Evolutionary conservation across 1,139 yeast genomes (phyloP), one percentile per base, ranked within the genome.

Genomic region (Debaryomyces sp.): DNA sequence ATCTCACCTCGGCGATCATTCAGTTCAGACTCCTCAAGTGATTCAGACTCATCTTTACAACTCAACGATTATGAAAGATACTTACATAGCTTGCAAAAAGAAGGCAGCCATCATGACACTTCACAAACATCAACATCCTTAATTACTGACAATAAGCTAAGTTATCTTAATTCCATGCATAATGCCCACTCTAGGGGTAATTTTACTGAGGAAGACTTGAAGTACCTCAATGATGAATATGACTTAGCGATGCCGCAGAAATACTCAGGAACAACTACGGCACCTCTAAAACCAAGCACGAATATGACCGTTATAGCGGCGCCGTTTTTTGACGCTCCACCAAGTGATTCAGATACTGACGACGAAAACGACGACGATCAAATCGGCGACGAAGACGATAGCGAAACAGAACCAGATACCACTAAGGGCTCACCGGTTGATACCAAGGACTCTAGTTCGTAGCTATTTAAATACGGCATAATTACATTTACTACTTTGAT

Each of bases 251-350:
- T 49, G 50, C 27, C 47, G 6, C 43, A 18, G 17, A 23, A 30
- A 10, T 17, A 12, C 18, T 5, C 36, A 7, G 13, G 43, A 3
- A 36, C 44, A 39, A 43, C 15, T 44, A 41, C 41, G 54, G 53
- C n/a, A 50, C 44, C 50, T 26, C 27, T 33, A 21, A 37, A 44
- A 10, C 43, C 45, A 21, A 29, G 27, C 10, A n/a, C 50, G 26
- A 54, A 54, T 17, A 61, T 59, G 43, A 67, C 72, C 2, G 64
- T 73, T 12, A 70, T 74, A 32, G 76, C 78, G 6, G 65, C 73
- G 9, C 77, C 78, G 35, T 73, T 68, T 51, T 73, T 71, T 57
- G 63, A 62, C 47, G 68, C 68, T 22, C 79, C 78, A 4, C 78
- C 78, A 3, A 61, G 65, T 43, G 78, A 73, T 54, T 65, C 72